Evolutionary conservation across 2,329 filamentous ascomycete genomes (phyloP).

Genomic region (Colletotrichum eleusines): DNA sequence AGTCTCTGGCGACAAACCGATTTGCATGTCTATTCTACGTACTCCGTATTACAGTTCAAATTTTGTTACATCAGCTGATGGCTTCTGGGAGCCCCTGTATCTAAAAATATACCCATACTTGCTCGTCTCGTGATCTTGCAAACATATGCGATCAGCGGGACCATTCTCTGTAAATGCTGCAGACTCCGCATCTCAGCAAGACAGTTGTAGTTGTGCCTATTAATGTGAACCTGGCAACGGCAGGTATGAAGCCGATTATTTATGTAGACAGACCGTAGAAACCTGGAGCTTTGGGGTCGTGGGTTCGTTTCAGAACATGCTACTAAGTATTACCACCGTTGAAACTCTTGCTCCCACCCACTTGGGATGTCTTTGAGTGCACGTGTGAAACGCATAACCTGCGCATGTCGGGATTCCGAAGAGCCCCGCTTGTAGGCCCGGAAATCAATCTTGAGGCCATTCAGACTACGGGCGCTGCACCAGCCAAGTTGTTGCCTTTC

Average conservation of each 20-base stretch:
- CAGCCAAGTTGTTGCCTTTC: too few species aligned
- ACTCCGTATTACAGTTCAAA: not conserved
- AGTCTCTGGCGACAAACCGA: not conserved
- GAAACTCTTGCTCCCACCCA: too few species aligned
- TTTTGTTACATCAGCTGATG: not conserved
- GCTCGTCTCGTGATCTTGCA: not conserved
- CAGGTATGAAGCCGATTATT: not conserved
- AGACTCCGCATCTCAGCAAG: not conserved
- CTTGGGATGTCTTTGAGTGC: too few species aligned
- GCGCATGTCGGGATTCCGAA: too few species aligned
- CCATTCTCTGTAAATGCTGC: not conserved
- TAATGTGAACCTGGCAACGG: not conserved
- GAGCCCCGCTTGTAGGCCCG: too few species aligned
- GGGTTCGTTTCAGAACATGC: not conserved
- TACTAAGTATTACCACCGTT: too few species aligned
- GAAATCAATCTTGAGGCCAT: too few species aligned
- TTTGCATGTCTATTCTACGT: too few species aligned
- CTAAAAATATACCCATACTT: not conserved
- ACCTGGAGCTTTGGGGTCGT: rapidly evolving
- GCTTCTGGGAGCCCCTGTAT: too few species aligned
- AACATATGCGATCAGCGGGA: not conserved
- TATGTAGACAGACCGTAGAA: rapidly evolving
- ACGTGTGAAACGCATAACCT: too few species aligned
- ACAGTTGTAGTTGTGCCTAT: not conserved
- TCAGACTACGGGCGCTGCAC: too few species aligned